phyloP scores from a whole-genome alignment of 192 early-diverging fungal species.

The Coemansia sp. region DNA sequence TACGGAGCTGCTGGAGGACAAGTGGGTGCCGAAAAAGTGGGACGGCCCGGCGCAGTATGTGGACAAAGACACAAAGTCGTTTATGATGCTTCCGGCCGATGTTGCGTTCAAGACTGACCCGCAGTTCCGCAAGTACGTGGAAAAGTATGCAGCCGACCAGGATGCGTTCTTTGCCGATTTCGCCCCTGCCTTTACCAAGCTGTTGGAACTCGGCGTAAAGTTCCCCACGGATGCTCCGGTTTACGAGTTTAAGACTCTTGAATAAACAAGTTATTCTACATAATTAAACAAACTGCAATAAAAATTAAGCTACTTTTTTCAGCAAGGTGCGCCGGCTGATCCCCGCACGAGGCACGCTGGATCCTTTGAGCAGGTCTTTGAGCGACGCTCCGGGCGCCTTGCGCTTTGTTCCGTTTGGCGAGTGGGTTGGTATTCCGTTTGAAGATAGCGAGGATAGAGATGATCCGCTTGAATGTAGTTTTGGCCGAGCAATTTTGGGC shows the following conservation, averaged over 20 bases:
- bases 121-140: slow-evolving; percentile 72
- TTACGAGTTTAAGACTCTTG: slow-evolving; percentile 64
- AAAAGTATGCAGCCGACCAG: slow-evolving; percentile 84
- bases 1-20: slow-evolving; percentile 72
- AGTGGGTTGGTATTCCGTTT: not conserved
- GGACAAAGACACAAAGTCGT: slow-evolving; percentile 68
- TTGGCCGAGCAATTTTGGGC: slow-evolving; percentile 8
- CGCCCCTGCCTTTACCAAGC: slow-evolving; percentile 76
- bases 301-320: slow-evolving; percentile 11
- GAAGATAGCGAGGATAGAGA: slow-evolving; percentile 15
- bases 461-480: slow-evolving; percentile 13
- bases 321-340: slow-evolving; percentile 20
- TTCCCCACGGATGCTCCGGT: slow-evolving; percentile 67
- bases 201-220: slow-evolving; percentile 82
- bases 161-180: slow-evolving; percentile 91
- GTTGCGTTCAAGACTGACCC: slow-evolving; percentile 66
- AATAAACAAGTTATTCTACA: slow-evolving; percentile 14
- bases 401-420: slow-evolving; percentile 10
- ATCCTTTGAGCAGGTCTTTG: slow-evolving; percentile 29
- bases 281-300: not conserved
- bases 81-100: slow-evolving; percentile 77
- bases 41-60: slow-evolving; percentile 83
- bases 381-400: slow-evolving; percentile 22
- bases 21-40: slow-evolving; percentile 83
- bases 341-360: slow-evolving; percentile 34